phyloP scores from a whole-genome alignment of 768 basidiomycete species.

The Asterophora parasitica region DNA sequence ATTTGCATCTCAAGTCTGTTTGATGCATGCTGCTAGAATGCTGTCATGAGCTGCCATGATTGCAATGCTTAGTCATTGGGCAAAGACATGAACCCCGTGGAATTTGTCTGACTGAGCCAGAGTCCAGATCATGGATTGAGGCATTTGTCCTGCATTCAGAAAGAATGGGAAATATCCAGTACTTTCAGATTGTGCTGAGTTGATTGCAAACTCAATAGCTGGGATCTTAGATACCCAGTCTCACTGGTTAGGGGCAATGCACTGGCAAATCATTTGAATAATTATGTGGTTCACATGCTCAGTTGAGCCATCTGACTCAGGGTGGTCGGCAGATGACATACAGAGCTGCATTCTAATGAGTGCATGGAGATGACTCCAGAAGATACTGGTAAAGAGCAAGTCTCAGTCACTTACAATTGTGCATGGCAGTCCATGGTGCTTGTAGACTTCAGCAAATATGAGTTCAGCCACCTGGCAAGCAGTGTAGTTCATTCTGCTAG shows the following conservation, averaged over 20 bases:
- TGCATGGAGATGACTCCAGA: slow-evolving; percentile 14
- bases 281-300: slow-evolving; percentile 28
- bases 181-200: slow-evolving; percentile 25
- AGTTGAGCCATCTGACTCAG: slow-evolving; percentile 20
- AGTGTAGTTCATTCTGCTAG: slow-evolving; percentile 11
- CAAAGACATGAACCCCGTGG: slow-evolving; percentile 24
- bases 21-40: slow-evolving; percentile 19
- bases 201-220: slow-evolving; percentile 34
- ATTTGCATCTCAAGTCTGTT: slow-evolving; percentile 22
- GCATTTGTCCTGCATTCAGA: slow-evolving; percentile 16
- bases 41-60: slow-evolving; percentile 26
- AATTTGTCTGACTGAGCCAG: too few species aligned
- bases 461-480: slow-evolving; percentile 18
- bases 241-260: slow-evolving; percentile 18
- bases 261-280: slow-evolving; percentile 24
- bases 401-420: slow-evolving; percentile 20
- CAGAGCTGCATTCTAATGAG: slow-evolving; percentile 14
- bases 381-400: slow-evolving; percentile 11
- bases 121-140: slow-evolving; percentile 18
- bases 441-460: slow-evolving; percentile 20
- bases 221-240: slow-evolving; percentile 26
- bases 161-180: slow-evolving; percentile 34
- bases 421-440: slow-evolving; percentile 25
- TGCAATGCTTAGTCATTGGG: slow-evolving; percentile 15
- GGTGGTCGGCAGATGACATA: slow-evolving; percentile 26